Percentiles rank a stretch among this genome's conserved stretches.
Conservation (phyloP, 768 basidiomycete genomes). For the Termitomyces bulborhizus region DNA sequence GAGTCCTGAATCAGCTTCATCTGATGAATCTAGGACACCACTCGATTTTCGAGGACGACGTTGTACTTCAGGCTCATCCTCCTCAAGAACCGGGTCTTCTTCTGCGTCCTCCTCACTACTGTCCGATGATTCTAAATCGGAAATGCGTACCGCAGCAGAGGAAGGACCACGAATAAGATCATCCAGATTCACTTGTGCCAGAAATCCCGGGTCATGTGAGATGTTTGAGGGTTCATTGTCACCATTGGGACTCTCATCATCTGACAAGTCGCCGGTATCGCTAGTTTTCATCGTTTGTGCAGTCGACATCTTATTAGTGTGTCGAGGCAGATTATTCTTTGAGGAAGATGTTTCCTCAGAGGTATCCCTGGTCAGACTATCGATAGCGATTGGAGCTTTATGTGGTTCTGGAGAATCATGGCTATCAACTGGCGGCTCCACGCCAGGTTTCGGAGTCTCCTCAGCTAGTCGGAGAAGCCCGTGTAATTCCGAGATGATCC, state of each 20-base stretch:
- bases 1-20: conserved; percentile 30
- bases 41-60: conserved; percentile 22
- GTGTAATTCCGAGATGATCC: conserved; percentile 37
- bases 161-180: conserved; percentile 34
- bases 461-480: conserved; percentile 15
- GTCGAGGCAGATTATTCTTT: neutral
- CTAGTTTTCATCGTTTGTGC: neutral
- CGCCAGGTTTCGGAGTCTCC: neutral
- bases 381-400: neutral
- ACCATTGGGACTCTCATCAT: neutral
- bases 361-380: neutral
- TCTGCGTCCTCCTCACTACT: conserved; percentile 32
- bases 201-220: conserved; percentile 16
- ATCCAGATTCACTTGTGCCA: conserved; percentile 28
- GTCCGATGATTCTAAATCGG: conserved; percentile 33
- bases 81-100: conserved; percentile 29
- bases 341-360: neutral
- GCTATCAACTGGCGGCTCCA: neutral
- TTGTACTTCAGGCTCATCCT: conserved; percentile 23
- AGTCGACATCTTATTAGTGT: neutral
- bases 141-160: conserved; percentile 18
- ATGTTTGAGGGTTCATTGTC: conserved; percentile 18
- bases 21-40: conserved; percentile 13
- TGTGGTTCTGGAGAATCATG: neutral
- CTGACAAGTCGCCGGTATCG: conserved; percentile 2